Evolutionary conservation across 306 rosid genomes (phyloP), one percentile per base, ranked within the genome.

Genomic region (Benincasa hispida): DNA sequence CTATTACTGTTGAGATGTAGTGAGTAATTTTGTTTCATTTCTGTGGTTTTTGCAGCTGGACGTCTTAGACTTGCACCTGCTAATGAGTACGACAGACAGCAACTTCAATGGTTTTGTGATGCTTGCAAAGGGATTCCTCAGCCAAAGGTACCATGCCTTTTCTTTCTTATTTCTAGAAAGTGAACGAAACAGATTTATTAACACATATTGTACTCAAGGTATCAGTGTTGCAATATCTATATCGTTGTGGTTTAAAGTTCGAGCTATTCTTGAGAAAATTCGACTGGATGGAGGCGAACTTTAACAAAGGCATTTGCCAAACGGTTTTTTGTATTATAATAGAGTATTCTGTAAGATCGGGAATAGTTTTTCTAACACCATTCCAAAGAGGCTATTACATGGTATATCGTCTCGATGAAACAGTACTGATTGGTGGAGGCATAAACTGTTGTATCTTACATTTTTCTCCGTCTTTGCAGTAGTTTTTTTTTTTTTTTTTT

Each of bases 81-180:
- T 27, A 84, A 35, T 84, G 96, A 92, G 77, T 81, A 79, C 37
- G 92, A 90, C 79, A 83, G 61, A 85, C 93, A 88, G 77, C 99
- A 90, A 79, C 92, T 95, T 79, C 84, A 87, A 67, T 84, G 83
- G 91, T 92, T 95, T 86, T 90, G 90, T 76, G 83, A 92, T 86
- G 97, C 99, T 32, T 95, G 99, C 95, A 95, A 90, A 83, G 99
- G 99, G 85, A 95, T 92, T 80, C 95, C 97, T 24, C 97, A 42
- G 28, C 75, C 75, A 24, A 70, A 87, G 93, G 99, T 95, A 78
- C 35, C 22, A 35, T 34, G 27, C 81, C 54, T 59, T 60, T 69
- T 69, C 77, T 63, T 13, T 60, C 66, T 59, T 59, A 59, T 32
- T 59, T 59, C 37, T 45, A 14, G 39, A 10, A 66, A 66, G 79